phyloP scores from a whole-genome alignment of 805 yeast genomes.

The Middelhovenomyces tepae region DNA sequence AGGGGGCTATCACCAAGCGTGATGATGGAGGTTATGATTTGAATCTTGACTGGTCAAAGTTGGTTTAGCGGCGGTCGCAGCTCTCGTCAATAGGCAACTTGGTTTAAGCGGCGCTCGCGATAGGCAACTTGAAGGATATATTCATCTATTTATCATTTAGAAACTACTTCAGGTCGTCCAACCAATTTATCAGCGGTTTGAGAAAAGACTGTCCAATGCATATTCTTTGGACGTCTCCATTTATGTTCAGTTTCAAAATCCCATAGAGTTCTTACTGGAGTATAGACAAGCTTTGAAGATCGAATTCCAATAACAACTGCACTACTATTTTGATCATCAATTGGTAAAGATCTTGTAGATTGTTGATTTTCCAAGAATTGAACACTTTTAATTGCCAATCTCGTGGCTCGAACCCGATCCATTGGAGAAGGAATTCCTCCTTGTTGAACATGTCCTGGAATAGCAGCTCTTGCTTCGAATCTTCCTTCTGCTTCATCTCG shows the following conservation, averaged over 20 bases:
- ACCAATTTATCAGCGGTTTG: conserved; percentile 79
- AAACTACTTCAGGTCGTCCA: conserved; percentile 23
- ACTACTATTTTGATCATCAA: neutral
- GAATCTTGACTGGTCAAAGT: conserved; percentile 17
- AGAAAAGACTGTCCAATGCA: conserved; percentile 73
- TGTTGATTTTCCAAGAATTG: conserved; percentile 67
- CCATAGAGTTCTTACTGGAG: conserved; percentile 66
- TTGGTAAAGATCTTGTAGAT: neutral
- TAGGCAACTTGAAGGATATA: no score
- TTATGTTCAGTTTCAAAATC: conserved; percentile 78
- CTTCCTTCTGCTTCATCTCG: conserved; percentile 65
- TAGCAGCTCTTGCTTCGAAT: conserved; percentile 88
- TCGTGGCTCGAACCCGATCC: conserved; percentile 82
- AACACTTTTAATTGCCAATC: conserved; percentile 84
- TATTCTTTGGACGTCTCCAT: conserved; percentile 78
- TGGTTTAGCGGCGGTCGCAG: no score
- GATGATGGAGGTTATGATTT: conserved; percentile 47
- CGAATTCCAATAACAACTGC: conserved; percentile 70
- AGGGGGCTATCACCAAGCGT: conserved; percentile 57
- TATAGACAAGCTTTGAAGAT: conserved; percentile 65
- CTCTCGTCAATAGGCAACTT: no score
- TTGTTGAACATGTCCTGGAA: conserved; percentile 98
- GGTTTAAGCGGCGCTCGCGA: no score
- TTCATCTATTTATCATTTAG: no score
- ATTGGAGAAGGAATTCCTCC: conserved; percentile 93